Evolutionary conservation across 148 eudicot genomes (phyloP).

Genomic region (Nepenthes mirabilis): DNA sequence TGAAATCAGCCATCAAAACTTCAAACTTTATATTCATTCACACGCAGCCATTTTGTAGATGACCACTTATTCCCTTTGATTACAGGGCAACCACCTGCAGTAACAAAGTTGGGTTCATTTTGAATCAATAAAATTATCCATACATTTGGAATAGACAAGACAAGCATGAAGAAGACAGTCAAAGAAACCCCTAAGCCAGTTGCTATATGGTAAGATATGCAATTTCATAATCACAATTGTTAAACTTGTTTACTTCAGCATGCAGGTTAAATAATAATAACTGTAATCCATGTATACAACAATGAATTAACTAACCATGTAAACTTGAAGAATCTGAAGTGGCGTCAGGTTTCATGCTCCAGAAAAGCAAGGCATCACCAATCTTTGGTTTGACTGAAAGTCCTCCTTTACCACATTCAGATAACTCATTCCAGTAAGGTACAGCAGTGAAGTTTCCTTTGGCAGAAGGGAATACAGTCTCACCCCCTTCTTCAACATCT

Average conservation of each 20-base stretch:
- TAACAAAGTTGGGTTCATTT: not conserved
- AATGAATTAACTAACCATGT: slow-evolving; percentile 55
- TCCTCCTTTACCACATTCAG: slow-evolving; percentile 86
- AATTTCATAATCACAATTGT: not conserved
- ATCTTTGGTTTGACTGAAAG: slow-evolving; percentile 73
- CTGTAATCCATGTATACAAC: not conserved
- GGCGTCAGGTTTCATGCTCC: slow-evolving; percentile 98
- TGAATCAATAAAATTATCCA: not conserved
- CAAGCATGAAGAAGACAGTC: not conserved
- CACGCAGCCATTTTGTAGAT: no score
- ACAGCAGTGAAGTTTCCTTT: slow-evolving; percentile 63
- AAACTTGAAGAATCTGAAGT: slow-evolving; percentile 74
- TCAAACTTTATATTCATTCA: no score
- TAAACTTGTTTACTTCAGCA: not conserved
- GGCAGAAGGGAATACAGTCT: slow-evolving; percentile 85
- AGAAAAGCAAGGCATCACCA: slow-evolving; percentile 94
- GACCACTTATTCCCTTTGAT: slow-evolving; percentile 48
- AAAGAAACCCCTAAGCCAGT: not conserved
- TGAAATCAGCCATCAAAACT: no score
- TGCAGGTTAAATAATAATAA: not conserved
- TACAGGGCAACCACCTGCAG: slow-evolving; percentile 66
- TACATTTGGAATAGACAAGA: not conserved
- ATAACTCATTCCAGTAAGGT: slow-evolving; percentile 85
- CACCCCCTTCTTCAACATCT: slow-evolving; percentile 97
- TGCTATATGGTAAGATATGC: not conserved